A percentile compares a stretch with the other conserved stretches of the same genome.
These are phyloP conservation scores for Plenodomus biglobosus DNA, from an alignment of 2,329 filamentous ascomycete genomes.

Conservation along the genomic window DNA sequence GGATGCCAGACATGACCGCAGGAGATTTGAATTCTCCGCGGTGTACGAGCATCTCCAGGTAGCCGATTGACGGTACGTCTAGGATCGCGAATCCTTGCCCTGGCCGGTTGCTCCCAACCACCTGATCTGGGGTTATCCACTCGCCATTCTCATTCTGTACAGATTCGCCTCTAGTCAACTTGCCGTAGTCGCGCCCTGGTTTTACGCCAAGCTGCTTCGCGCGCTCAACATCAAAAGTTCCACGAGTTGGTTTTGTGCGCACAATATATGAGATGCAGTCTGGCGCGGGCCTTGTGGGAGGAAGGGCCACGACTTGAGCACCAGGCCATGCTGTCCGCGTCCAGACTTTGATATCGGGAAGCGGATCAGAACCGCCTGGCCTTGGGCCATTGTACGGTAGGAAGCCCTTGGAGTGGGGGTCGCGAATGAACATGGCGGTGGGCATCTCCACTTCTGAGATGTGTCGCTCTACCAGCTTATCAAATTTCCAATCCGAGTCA, in stretches of 20 bases:
- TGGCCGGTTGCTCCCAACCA: slow-evolving; percentile 66
- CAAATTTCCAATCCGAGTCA: slow-evolving; percentile 71
- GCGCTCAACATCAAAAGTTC: slow-evolving; percentile 71
- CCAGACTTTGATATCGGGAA: slow-evolving; percentile 69
- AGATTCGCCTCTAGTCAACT: slow-evolving; percentile 63
- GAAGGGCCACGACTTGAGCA: slow-evolving; percentile 64
- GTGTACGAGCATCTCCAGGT: slow-evolving; percentile 68
- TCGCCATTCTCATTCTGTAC: slow-evolving; percentile 66
- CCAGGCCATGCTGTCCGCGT: slow-evolving; percentile 79
- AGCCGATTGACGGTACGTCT: slow-evolving; percentile 71
- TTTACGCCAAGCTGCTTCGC: slow-evolving; percentile 67
- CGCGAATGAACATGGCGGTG: slow-evolving; percentile 68
- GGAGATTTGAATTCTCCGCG: slow-evolving; percentile 71
- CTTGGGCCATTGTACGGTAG: slow-evolving; percentile 69
- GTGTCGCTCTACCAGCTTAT: slow-evolving; percentile 67
- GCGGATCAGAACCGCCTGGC: slow-evolving; percentile 52
- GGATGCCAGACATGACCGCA: slow-evolving; percentile 67
- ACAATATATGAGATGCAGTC: slow-evolving; percentile 85
- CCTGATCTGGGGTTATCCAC: slow-evolving; percentile 81
- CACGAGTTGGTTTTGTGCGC: slow-evolving; percentile 72
- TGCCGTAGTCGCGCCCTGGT: slow-evolving; percentile 59
- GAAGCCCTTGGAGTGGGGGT: slow-evolving; percentile 63
- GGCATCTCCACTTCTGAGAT: slow-evolving; percentile 68
- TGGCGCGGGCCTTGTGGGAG: slow-evolving; percentile 64
- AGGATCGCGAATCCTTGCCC: slow-evolving; percentile 78